A percentile compares a stretch with the other conserved stretches of the same genome.
Conservation (phyloP, 163 green algal species). For the Chlorella variabilis region DNA sequence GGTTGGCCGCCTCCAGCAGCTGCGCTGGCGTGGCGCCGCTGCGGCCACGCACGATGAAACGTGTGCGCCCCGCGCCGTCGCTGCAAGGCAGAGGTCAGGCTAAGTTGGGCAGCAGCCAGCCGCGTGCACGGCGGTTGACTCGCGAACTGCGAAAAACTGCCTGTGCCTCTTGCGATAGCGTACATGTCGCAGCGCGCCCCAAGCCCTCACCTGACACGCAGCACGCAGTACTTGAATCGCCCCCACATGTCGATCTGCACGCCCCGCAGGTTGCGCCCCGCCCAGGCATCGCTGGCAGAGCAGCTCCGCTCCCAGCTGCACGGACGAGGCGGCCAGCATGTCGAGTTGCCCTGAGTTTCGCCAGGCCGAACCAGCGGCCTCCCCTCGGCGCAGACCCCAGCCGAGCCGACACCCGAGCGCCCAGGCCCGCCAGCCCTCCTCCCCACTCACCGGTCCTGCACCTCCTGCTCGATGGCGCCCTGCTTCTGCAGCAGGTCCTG, state of each 20-base stretch:
- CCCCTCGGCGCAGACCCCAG: no score
- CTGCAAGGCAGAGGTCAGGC: background rate
- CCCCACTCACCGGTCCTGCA: conserved; percentile 29
- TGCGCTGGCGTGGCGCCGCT: conserved; percentile 29
- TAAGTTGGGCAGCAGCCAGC: background rate
- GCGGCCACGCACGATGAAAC: conserved; percentile 53
- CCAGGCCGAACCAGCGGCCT: no score
- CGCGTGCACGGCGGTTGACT: background rate
- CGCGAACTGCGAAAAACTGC: no score
- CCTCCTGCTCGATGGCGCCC: conserved; percentile 50
- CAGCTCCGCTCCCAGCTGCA: conserved; percentile 42
- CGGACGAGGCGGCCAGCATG: no score
- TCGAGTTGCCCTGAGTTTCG: no score
- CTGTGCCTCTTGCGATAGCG: no score
- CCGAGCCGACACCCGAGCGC: no score
- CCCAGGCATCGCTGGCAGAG: conserved; percentile 29
- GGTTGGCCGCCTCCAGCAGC: conserved; percentile 19
- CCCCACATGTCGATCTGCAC: conserved; percentile 54
- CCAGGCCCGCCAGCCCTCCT: background rate
- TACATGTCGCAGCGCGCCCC: no score
- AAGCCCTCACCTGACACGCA: conserved; percentile 37
- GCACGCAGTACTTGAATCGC: conserved; percentile 55
- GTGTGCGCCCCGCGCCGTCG: conserved; percentile 8
- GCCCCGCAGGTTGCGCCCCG: conserved; percentile 34
- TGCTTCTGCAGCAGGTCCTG: conserved; percentile 56